phyloP scores from a whole-genome alignment of 2,329 filamentous ascomycete species.

The Nemania sp. region DNA sequence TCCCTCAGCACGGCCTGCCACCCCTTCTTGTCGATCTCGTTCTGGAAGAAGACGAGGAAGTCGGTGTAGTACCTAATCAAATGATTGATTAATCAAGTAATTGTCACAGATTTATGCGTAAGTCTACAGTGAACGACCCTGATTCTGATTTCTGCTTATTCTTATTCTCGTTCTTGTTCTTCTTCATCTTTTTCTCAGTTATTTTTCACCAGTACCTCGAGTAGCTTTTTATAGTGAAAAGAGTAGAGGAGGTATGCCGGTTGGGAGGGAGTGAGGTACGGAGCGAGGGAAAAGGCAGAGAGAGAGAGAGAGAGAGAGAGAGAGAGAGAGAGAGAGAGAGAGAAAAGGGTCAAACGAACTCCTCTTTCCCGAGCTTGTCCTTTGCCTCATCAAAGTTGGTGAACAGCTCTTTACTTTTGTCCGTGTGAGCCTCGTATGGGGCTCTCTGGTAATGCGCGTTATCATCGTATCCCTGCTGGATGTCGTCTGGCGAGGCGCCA shows the following conservation, averaged over 20 bases:
- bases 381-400: conserved; percentile 60
- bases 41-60: conserved; percentile 77
- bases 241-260: no score
- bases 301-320: no score
- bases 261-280: no score
- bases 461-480: conserved; percentile 67
- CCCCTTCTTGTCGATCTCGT: conserved; percentile 67
- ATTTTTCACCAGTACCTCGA: no score
- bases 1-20: conserved; percentile 66
- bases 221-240: no score
- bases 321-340: no score
- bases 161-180: no score
- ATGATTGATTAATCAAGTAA: background rate
- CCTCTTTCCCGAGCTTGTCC: conserved; percentile 63
- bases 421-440: conserved; percentile 48
- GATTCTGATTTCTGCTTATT: no score
- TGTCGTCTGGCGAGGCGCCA: conserved; percentile 62
- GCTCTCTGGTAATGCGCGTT: conserved; percentile 71
- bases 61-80: conserved; percentile 65
- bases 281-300: no score
- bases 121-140: no score
- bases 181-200: no score
- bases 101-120: no score
- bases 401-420: conserved; percentile 60
- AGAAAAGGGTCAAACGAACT: conserved; percentile 31